Evolutionary conservation across 2,329 filamentous ascomycete genomes (phyloP).

Genomic region (Thielaviopsis ethacetica): DNA sequence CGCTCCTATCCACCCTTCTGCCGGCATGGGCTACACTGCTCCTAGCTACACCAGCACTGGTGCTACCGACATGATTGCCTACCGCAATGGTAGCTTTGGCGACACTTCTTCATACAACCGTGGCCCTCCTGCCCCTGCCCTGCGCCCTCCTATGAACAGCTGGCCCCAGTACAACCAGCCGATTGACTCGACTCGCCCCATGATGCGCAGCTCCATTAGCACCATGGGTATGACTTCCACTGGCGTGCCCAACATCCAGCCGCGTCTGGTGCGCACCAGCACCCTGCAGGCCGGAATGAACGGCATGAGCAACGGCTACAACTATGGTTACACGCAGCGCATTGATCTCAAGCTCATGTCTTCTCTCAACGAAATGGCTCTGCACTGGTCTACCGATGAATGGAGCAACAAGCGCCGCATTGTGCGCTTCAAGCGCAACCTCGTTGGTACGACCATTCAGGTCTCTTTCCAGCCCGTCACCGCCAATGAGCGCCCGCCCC

Average conservation of each 20-base stretch:
- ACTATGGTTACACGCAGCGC: conserved; percentile 70
- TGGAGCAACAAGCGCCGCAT: conserved; percentile 63
- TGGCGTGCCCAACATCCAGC: conserved; percentile 32
- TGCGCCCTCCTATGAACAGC: conserved; percentile 23
- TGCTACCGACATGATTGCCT: conserved; percentile 38
- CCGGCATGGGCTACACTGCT: background rate
- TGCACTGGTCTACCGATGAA: conserved; percentile 72
- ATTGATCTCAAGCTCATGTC: conserved; percentile 73
- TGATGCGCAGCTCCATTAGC: conserved; percentile 17
- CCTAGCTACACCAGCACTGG: conserved; percentile 23
- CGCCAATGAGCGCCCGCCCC: conserved; percentile 60
- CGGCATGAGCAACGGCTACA: conserved; percentile 34
- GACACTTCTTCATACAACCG: conserved; percentile 28
- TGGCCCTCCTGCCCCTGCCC: conserved; percentile 19
- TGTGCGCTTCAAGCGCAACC: conserved; percentile 73
- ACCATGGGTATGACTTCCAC: conserved; percentile 30
- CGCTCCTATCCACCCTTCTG: background rate
- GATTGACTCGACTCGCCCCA: conserved; percentile 22
- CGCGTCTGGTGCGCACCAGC: conserved; percentile 40
- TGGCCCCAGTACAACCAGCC: conserved; percentile 29
- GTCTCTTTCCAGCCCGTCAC: conserved; percentile 66
- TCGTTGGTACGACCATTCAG: conserved; percentile 66
- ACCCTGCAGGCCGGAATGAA: conserved; percentile 28
- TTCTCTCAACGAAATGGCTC: conserved; percentile 69
- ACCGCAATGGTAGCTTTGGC: conserved; percentile 34